Evolutionary conservation across 176 grass and related monocot species (phyloP), one percentile per base, ranked within the genome.

Genomic region (Elaeis guineensis): DNA sequence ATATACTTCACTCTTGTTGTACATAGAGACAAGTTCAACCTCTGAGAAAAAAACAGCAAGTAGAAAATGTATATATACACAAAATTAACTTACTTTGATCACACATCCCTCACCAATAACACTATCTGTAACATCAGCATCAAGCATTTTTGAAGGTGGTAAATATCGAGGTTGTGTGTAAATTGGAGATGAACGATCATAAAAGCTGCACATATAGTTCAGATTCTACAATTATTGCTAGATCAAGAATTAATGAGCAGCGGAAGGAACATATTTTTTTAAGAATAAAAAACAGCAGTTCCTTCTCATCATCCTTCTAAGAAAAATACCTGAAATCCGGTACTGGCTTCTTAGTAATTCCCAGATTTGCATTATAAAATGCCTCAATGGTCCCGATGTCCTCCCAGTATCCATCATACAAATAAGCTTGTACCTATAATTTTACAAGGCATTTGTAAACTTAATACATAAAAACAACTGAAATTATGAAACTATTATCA

Each of bases 321-420:
- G 28, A 67, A 54, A 21, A 65, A 25, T 83, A 98, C 93, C 81
- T 98, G 76, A 98, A 98, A 83, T 98, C 84, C 51, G 93, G 88
- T 25, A 86, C 54, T 16, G 88, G 93, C 68, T 92, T 98, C 49
- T 98, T 98, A 15, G 88, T 92, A 70, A 92, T 92, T 71, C 93
- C 93, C 35, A 98, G 76, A 67, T 98, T 98, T 50, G 88, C 83
- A 3, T 91, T 87, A 70, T 91, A 91, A 52, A 91, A 87, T 67
- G 88, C 85, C 69, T 89, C 81, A 14, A 95, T 95, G 2, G 89
- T 95, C 63, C 89, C 89, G 54, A 98, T 98, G 66, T 98, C 94
- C 79, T 98, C 94, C 94, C 94, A 98, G 51, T 98, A 98, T 52
- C 94, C 94, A 86, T 98, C 88, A 23, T 79, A 98, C 16, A 98